phyloP scores from a whole-genome alignment of 441 rosid species.

The Hypseocharis bilobata region DNA sequence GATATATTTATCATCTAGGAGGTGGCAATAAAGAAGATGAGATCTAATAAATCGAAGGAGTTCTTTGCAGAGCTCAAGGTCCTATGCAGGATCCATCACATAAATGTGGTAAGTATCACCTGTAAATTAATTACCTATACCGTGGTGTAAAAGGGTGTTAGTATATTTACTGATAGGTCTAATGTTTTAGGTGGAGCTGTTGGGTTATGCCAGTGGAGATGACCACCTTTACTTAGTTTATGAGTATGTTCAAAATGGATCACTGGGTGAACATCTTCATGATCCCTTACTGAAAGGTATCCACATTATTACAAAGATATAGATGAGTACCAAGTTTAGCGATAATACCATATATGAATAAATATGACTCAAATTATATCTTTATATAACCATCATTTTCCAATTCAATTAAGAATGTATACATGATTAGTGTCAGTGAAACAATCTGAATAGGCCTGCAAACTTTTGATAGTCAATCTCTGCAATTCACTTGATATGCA shows the following conservation, averaged over 20 bases:
- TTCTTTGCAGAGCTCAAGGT: conserved; percentile 59
- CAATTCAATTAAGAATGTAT: too few relatives aligned
- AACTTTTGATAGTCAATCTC: too few relatives aligned
- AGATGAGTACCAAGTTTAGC: too few relatives aligned
- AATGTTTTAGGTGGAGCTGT: conserved; percentile 42
- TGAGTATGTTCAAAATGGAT: conserved; percentile 46
- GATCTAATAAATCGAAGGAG: conserved; percentile 53
- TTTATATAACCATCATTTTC: too few relatives aligned
- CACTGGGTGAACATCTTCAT: conserved; percentile 59
- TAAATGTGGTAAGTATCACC: conserved; percentile 46
- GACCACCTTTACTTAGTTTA: conserved; percentile 60
- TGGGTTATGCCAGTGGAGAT: conserved; percentile 55
- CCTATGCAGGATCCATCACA: conserved; percentile 55
- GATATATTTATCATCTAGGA: conserved; percentile 25
- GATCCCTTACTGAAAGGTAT: conserved; percentile 48
- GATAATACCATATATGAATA: too few relatives aligned
- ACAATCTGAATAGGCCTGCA: too few relatives aligned
- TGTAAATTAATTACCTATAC: neutral
- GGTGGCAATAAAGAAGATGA: conserved; percentile 66
- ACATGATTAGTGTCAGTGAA: too few relatives aligned
- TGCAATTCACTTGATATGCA: too few relatives aligned
- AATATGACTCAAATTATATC: too few relatives aligned
- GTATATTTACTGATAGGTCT: neutral
- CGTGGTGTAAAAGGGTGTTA: neutral
- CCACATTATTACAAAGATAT: too few relatives aligned